Conservation (phyloP, 108 stramenopile species). For the Ochromonas danica region DNA sequence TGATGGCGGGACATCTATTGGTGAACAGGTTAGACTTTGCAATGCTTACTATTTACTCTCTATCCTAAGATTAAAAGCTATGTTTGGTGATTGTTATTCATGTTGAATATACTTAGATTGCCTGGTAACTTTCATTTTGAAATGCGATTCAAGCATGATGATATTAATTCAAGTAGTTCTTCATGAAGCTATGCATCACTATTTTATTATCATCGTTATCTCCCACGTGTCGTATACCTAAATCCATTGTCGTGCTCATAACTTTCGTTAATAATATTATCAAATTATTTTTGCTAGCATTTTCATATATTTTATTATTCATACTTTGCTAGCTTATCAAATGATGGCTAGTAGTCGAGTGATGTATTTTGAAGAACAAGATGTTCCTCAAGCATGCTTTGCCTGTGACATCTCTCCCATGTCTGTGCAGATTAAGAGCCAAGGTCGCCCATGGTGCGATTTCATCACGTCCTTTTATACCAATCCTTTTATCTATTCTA, state of each 20-base stretch:
- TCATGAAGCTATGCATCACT: conserved; percentile 90
- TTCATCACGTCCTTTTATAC: conserved; percentile 90
- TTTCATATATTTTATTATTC: too few species aligned
- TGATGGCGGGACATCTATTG: conserved; percentile 29
- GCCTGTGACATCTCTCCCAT: conserved; percentile 82
- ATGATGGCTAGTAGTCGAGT: not conserved
- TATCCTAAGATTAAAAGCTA: not conserved
- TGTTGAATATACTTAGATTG: conserved; percentile 56
- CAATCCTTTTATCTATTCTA: too few species aligned
- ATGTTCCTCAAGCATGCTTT: conserved; percentile 83
- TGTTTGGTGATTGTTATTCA: not conserved
- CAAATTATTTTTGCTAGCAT: too few species aligned
- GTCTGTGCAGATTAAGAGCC: conserved; percentile 76
- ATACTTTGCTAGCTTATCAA: conserved; percentile 10
- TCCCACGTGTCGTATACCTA: too few species aligned
- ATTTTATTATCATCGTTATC: conserved; percentile 67
- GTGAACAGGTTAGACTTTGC: conserved; percentile 26
- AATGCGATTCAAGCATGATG: conserved; percentile 79
- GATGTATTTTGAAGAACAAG: conserved; percentile 66
- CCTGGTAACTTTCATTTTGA: conserved; percentile 96
- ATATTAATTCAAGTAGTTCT: conserved; percentile 67
- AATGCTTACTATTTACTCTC: not conserved
- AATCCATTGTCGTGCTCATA: too few species aligned
- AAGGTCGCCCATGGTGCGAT: conserved; percentile 81
- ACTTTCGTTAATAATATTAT: too few species aligned